Base-by-base conservation (phyloP, 768 basidiomycete genomes). In the Epithele typhae region DNA sequence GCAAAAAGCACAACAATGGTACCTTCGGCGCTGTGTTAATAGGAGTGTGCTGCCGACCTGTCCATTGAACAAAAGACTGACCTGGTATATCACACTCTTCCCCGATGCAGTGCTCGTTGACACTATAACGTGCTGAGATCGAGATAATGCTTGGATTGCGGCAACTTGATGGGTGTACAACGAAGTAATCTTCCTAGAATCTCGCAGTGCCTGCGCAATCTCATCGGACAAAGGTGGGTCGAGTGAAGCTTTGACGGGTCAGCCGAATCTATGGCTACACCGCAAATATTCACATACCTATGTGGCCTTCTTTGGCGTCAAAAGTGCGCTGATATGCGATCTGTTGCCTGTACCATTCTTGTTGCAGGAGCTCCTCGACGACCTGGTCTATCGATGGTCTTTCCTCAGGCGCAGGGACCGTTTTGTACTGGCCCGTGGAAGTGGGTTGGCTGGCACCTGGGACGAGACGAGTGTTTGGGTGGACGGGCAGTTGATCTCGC, bases 81-180 rank as follows among this genome's bases (percentile, higher is more conserved):
- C 88, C 70, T 92, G 89, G 62, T 91, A 92, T 35, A 92, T 89
- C 12, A 91, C 68, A 65, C 87, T 91, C 68, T 92, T 92, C 3
- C 90, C 90, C 4, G 89, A 92, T 6, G 92, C 91, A 7, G 92
- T 95, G 52, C 84, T 85, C 0, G 92, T 94, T 4, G 90, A 92
- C 23, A 93, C 87, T 27, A 94, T 87, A 21, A 92, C 89, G 62
- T 91, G 73, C 45, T 75, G 75, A 6, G 77, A 77, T 41, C 61
- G 56, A 12, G 69, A 64, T 9, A 92, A 68, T 0, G 80, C 75
- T 52, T 79, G 74, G 51, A 94, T 83, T 2, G 92, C 87, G 21
- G 70, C 69, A 10, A 79, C 78, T 66, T 94, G 92, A 46, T 83
- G 81, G 45, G 63, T 59, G 53, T 92, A 95, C 15, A 93, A 60